Evolutionary conservation across 2,329 filamentous ascomycete species (phyloP), one percentile per base, ranked within the genome.

Genomic region (Mariannaea elegans): DNA sequence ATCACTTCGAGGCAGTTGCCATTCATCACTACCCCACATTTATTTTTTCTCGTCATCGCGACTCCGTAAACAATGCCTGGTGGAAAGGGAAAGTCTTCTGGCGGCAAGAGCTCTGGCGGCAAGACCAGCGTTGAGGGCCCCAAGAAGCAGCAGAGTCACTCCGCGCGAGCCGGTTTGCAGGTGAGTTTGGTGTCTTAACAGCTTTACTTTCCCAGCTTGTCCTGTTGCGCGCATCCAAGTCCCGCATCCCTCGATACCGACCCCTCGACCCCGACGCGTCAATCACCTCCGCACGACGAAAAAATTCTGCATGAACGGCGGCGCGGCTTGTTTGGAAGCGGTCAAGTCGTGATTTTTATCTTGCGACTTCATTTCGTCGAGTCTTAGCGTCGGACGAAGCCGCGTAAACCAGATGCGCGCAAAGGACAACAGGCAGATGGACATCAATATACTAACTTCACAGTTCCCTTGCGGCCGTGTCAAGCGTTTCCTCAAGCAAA

Each of bases 381-480:
- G n/a, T n/a, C n/a, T n/a, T n/a, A n/a, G n/a, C n/a, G 54, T 52
- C 36, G 50, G 31, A 38, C 38, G 46, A 46, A 31, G 45, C 19
- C 39, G 44, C 42, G 57, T 51, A 56, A 38, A 57, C 58, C 21
- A 21, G 50, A 29, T 44, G 50, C 50, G 39, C 50, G 39, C 39
- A 53, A 19, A 34, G 16, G 18, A 51, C 48, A 12, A 16, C 48
- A n/a, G n/a, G n/a, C n/a, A n/a, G n/a, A n/a, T 19, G 36, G n/a
- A 51, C 29, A n/a, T 16, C 24, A 42, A 18, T 7, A 24, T 59
- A 61, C 73, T 75, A 54, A 76, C 61, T 27, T 42, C 42, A 60
- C 76, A 99, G 95, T 99, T 99, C 79, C 95, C 95, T 63, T 99
- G 95, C 78, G 95, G 95, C 82, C 95, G 95, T 90, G 95, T 99